A percentile compares a stretch with the other conserved stretches of the same genome.
Conservation (phyloP, 805 yeast genomes). For the Kodamaea leandrae region DNA sequence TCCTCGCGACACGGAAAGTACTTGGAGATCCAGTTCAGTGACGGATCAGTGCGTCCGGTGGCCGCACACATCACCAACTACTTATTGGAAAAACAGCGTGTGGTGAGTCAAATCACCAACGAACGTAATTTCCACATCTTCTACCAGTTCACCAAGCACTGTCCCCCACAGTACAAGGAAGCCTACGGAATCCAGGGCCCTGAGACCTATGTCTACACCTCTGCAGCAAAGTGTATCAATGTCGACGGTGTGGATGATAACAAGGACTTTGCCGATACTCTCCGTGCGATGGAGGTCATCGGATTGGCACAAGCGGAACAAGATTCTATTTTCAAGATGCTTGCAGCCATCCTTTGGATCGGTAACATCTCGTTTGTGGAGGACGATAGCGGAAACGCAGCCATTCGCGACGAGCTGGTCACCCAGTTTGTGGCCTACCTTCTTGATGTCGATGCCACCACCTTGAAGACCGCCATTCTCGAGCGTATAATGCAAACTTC, state of each 20-base stretch:
- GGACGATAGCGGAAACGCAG: slow-evolving; percentile 82
- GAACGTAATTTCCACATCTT: slow-evolving; percentile 97
- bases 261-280: slow-evolving; percentile 74
- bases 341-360: slow-evolving; percentile 88
- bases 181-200: slow-evolving; percentile 90
- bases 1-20: slow-evolving; percentile 93
- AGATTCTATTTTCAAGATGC: slow-evolving; percentile 81
- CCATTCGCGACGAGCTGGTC: slow-evolving; percentile 81
- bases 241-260: slow-evolving; percentile 86
- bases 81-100: slow-evolving; percentile 90
- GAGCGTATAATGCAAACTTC: slow-evolving; percentile 87
- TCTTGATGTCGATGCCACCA: slow-evolving; percentile 70
- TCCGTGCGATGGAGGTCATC: slow-evolving; percentile 82
- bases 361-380: slow-evolving; percentile 88
- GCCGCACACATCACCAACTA: slow-evolving; percentile 96
- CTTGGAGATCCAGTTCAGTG: slow-evolving; percentile 78
- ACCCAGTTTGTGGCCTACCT: slow-evolving; percentile 92
- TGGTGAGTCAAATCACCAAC: slow-evolving; percentile 87
- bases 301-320: slow-evolving; percentile 82
- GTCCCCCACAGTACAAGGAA: slow-evolving; percentile 80
- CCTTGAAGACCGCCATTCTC: slow-evolving; percentile 63
- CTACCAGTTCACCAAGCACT: slow-evolving; percentile 92
- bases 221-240: slow-evolving; percentile 77
- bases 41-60: slow-evolving; percentile 72
- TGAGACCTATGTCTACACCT: slow-evolving; percentile 86